These are phyloP conservation scores for Beta macrorhiza DNA, from an alignment of 179 eudicot genomes.

Conservation along the genomic window DNA sequence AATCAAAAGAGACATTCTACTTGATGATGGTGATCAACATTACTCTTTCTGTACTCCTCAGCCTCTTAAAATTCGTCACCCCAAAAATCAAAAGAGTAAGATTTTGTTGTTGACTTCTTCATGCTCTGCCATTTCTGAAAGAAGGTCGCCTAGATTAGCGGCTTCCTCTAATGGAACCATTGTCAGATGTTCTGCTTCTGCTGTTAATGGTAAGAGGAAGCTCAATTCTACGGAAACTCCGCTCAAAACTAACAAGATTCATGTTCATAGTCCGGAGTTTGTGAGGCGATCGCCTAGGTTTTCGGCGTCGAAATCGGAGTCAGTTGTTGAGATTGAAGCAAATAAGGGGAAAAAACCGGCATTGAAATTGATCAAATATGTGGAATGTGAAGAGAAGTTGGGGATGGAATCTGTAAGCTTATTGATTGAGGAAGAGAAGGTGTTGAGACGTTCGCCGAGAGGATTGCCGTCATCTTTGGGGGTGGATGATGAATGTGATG, in stretches of 20 bases:
- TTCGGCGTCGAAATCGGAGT: neutral
- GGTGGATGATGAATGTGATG: conserved; percentile 33
- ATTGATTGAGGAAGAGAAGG: conserved; percentile 18
- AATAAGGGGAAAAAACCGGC: neutral
- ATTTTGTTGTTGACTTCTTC: conserved; percentile 5
- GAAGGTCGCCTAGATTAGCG: conserved; percentile 29
- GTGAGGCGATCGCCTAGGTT: conserved; percentile 21
- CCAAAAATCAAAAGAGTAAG: neutral
- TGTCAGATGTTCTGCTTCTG: conserved; percentile 24
- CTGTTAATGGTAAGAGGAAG: conserved; percentile 19
- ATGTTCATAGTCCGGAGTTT: neutral
- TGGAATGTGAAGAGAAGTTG: neutral
- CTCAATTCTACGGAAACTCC: neutral
- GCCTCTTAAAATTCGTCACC: conserved; percentile 25
- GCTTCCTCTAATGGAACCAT: conserved; percentile 12
- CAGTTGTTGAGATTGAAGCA: neutral
- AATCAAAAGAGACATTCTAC: neutral
- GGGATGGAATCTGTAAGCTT: neutral
- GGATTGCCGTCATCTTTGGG: conserved; percentile 23
- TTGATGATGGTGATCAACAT: neutral
- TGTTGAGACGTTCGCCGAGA: conserved; percentile 40
- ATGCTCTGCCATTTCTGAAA: neutral
- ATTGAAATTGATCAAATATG: neutral
- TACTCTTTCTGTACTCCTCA: conserved; percentile 13
- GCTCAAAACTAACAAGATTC: neutral